These are phyloP conservation scores for Cladophialophora psammophila DNA, from an alignment of 2,329 filamentous ascomycete species.

Conservation along the genomic window DNA sequence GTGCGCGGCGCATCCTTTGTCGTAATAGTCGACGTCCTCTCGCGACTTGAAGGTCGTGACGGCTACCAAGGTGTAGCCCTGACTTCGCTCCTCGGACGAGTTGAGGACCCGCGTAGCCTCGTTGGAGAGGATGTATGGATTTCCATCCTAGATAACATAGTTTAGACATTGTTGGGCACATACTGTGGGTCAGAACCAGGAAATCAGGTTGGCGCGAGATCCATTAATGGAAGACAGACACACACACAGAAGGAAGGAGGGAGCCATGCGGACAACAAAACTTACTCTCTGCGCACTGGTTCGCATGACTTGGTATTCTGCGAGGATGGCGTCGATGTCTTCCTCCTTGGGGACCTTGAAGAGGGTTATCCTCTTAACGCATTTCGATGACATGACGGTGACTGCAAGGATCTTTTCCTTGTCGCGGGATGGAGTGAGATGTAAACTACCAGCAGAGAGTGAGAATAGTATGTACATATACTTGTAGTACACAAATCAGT, in stretches of 20 bases:
- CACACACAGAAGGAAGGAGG: no score
- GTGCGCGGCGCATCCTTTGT: slow-evolving; percentile 65
- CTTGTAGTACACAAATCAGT: neutral
- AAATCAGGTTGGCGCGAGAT: neutral
- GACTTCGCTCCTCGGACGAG: slow-evolving; percentile 61
- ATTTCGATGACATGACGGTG: slow-evolving; percentile 22
- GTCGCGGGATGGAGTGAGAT: neutral
- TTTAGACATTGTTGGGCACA: neutral
- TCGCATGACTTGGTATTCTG: slow-evolving; percentile 54
- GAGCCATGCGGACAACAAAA: neutral
- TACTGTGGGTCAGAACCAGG: neutral
- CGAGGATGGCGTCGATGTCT: slow-evolving; percentile 53
- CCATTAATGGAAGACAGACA: no score
- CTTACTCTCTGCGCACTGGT: slow-evolving; percentile 55
- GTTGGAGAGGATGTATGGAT: slow-evolving; percentile 71
- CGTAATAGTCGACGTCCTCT: slow-evolving; percentile 76
- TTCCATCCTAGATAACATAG: slow-evolving; percentile 63
- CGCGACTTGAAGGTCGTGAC: slow-evolving; percentile 69
- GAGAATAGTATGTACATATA: no score
- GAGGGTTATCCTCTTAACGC: slow-evolving; percentile 60
- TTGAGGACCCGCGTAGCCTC: slow-evolving; percentile 62
- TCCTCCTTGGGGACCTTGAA: slow-evolving; percentile 61
- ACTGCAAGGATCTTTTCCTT: neutral
- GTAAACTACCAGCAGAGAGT: neutral
- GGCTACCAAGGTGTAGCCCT: slow-evolving; percentile 71